These are phyloP conservation scores for Fusarium pininemorale DNA, from an alignment of 2,329 filamentous ascomycete genomes.

Conservation along the genomic window DNA sequence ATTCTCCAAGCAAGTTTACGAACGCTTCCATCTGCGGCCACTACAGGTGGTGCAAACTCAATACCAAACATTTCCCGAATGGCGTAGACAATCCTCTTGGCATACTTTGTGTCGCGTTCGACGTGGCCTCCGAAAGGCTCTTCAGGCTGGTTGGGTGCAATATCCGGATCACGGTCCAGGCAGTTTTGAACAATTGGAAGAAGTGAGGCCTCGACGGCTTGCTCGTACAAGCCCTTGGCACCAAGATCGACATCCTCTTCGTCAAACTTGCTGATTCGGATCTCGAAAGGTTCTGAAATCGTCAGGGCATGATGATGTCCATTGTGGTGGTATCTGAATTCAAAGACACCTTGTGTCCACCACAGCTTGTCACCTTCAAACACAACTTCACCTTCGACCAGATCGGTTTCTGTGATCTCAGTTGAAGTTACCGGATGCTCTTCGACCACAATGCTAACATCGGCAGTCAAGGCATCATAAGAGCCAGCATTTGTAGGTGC, in stretches of 20 bases:
- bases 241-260: slow-evolving; percentile 74
- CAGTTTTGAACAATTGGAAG: slow-evolving; percentile 90
- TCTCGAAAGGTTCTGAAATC: slow-evolving; percentile 92
- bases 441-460: slow-evolving; percentile 77
- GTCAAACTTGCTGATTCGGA: slow-evolving; percentile 83
- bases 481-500: slow-evolving; percentile 78
- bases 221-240: slow-evolving; percentile 68
- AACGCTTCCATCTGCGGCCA: slow-evolving; percentile 90
- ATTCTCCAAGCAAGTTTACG: slow-evolving; percentile 93
- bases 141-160: slow-evolving; percentile 81
- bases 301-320: slow-evolving; percentile 94
- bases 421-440: slow-evolving; percentile 67
- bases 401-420: slow-evolving; percentile 64
- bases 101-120: slow-evolving; percentile 88
- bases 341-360: slow-evolving; percentile 97
- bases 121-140: slow-evolving; percentile 88
- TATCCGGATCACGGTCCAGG: slow-evolving; percentile 89
- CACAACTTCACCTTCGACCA: slow-evolving; percentile 81
- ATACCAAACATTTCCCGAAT: slow-evolving; percentile 97
- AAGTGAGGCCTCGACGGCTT: slow-evolving; percentile 78
- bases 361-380: slow-evolving; percentile 94
- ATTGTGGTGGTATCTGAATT: slow-evolving; percentile 96
- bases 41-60: slow-evolving; percentile 92
- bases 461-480: slow-evolving; percentile 79
- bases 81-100: slow-evolving; percentile 89